Evolutionary conservation across 2,329 filamentous ascomycete genomes (phyloP), one percentile per base, ranked within the genome.

Genomic region (Coleophoma cylindrospora): DNA sequence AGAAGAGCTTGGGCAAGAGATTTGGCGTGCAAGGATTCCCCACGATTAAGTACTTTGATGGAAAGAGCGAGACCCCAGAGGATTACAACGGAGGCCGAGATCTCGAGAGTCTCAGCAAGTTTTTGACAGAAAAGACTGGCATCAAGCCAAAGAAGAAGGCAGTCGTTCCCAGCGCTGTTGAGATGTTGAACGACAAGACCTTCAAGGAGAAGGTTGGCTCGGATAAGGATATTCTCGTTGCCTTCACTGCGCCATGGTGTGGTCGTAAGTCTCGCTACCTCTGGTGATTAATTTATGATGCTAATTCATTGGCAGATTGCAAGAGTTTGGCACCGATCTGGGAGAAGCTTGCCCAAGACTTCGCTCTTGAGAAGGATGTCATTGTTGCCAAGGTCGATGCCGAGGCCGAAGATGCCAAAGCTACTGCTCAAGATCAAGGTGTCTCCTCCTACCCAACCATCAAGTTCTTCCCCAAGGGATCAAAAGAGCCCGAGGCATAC

Each of bases 221-320:
- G 47, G 89, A 95, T 56, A 91, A 95, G 80, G 79, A 95, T 70
- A 89, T 95, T 17, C 71, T 99, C 49, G 91, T 99, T 67, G 91
- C 95, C 43, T 99, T 99, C 71, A 99, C 95, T 61, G 92, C 94
- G 48, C 91, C 94, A 48, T 97, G 92, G 94, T 99, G 94, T 72
- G 92, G 92, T 70, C 92, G 94, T 97, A 82, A 73, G 59, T 59
- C 51, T 12, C 45, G 45, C 21, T 19, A 40, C 17, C n/a, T 48
- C 32, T 22, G 21, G 11, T 21, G 38, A 8, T 22, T 21, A 17
- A 15, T 34, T 11, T 36, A 32, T 40, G 43, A 47, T 48, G 43
- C 56, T 62, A 53, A 63, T 17, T 32, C 32, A 34, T 37, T 22
- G 49, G 36, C 66, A 96, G 94, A 99, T 81, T 99, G 94, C 88